These are phyloP conservation scores for Pontederia paniculata DNA, from an alignment of 176 grass and related monocot genomes.

Conservation along the genomic window DNA sequence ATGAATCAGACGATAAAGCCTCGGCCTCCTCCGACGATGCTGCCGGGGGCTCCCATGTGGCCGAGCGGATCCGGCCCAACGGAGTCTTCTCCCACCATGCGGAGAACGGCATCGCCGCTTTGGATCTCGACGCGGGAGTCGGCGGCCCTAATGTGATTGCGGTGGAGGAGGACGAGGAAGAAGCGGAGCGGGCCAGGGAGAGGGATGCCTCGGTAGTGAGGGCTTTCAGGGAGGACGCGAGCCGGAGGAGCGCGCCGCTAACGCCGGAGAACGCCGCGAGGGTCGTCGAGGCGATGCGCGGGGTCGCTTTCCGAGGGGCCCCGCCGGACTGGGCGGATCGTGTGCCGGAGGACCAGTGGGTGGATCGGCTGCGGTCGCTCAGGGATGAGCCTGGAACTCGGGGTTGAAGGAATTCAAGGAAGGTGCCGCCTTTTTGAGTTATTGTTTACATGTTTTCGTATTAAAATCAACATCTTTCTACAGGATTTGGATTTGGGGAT, in stretches of 20 bases:
- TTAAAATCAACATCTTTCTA: too few species aligned
- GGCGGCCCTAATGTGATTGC: neutral
- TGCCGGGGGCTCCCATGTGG: neutral
- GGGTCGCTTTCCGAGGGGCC: constrained; percentile 45
- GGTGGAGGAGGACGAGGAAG: constrained; percentile 16
- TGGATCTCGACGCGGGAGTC: constrained; percentile 15
- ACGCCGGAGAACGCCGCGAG: constrained; percentile 37
- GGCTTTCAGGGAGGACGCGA: constrained; percentile 42
- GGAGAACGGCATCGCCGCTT: constrained; percentile 2
- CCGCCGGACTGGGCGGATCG: constrained; percentile 42
- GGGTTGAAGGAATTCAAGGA: too few species aligned
- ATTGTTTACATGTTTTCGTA: too few species aligned
- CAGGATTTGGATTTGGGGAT: too few species aligned
- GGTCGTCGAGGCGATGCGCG: constrained; percentile 61
- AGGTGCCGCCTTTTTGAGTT: too few species aligned
- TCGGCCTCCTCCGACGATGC: neutral
- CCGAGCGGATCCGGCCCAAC: constrained; percentile 6
- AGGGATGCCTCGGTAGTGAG: constrained; percentile 21
- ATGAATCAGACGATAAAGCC: neutral
- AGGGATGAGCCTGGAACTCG: constrained; percentile 6
- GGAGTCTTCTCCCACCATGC: constrained; percentile 18
- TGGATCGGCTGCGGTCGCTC: constrained; percentile 34
- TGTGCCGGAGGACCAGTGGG: constrained; percentile 54
- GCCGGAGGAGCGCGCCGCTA: constrained; percentile 37
- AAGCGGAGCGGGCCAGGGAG: constrained; percentile 17